Base-by-base conservation (phyloP, 2,329 filamentous ascomycete genomes). In the Ceratocystis cacaofunesta region DNA sequence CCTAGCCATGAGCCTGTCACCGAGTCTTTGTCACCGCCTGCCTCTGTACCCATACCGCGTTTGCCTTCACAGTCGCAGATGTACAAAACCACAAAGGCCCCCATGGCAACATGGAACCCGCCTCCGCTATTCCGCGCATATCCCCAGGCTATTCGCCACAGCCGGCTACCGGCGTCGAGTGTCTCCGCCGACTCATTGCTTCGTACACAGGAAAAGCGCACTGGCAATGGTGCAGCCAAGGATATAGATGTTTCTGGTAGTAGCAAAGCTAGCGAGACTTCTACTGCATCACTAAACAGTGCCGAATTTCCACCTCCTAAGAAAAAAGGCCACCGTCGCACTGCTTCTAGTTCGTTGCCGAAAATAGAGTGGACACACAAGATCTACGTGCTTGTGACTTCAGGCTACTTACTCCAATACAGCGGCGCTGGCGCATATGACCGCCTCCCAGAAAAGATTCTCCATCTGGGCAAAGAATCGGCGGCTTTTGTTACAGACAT, bases 61-160 rank as follows among this genome's bases (percentile, higher is more conserved):
- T 28, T 67, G 62, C 69, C 62, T 22, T 63, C 46, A 32, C 58
- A 65, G 43, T 62, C 65, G 6, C 61, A 25, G 44, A 41, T 65
- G 75, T 74, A 32, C 71, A 67, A 62, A 41, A 57, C 62, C n/a
- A 50, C 44, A 22, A 67, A 65, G 48, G 30, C 55, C 17, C 46
- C 74, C 2, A 68, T 78, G 28, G 73, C 76, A 3, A 74, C 75
- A 12, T 89, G 85, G 85, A 81, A 83, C 65, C 82, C 86, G 17
- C 89, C 90, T 5, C 89, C 90, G 1, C 77, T 96, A 12, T 95
- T 92, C 73, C 88, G 95, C 73, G 90, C 89, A 12, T 95, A 91
- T 72, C 87, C 89, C 0, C 91, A 95, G 74, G 85, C 90, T 2
- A 81, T 90, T 69, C 91, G 88, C 71, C 84, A 94, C 73, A 85